Percentiles rank a stretch among this genome's conserved stretches.
These are phyloP conservation scores for Canna indica DNA, from an alignment of 176 grass and related monocot genomes.

Conservation along the genomic window DNA sequence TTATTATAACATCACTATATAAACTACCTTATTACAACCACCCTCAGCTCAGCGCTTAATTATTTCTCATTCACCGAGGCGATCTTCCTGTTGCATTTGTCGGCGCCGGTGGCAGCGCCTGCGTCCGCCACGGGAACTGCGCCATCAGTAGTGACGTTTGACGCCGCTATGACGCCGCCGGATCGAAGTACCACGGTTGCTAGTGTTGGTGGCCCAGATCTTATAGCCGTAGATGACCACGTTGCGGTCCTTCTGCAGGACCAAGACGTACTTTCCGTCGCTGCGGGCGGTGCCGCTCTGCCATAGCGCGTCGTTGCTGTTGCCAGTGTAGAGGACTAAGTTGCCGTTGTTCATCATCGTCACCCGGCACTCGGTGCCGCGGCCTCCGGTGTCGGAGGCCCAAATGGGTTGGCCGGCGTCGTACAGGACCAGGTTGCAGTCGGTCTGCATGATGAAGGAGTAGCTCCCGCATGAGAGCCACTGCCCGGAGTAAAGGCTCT, in stretches of 20 bases:
- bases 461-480: background rate
- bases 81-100: no score
- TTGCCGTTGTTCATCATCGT: constrained; percentile 23
- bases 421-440: constrained; percentile 34
- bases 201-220: constrained; percentile 5
- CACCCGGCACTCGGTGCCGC: background rate
- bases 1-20: no score
- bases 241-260: no score
- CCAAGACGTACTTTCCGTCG: background rate
- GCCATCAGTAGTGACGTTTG: no score
- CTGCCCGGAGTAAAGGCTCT: constrained; percentile 4
- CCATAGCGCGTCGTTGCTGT: background rate
- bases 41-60: no score
- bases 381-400: constrained; percentile 3
- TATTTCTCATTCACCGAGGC: no score
- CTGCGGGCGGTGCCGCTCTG: background rate
- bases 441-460: constrained; percentile 17
- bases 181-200: no score
- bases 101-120: no score
- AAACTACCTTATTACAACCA: no score
- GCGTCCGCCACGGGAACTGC: no score
- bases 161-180: no score
- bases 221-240: constrained; percentile 9
- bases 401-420: constrained; percentile 6
- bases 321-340: constrained; percentile 17